Percentiles rank a stretch among this genome's conserved stretches.
These are phyloP conservation scores for Aspergillus alliaceus DNA, from an alignment of 2,329 filamentous ascomycete species.

Conservation along the genomic window DNA sequence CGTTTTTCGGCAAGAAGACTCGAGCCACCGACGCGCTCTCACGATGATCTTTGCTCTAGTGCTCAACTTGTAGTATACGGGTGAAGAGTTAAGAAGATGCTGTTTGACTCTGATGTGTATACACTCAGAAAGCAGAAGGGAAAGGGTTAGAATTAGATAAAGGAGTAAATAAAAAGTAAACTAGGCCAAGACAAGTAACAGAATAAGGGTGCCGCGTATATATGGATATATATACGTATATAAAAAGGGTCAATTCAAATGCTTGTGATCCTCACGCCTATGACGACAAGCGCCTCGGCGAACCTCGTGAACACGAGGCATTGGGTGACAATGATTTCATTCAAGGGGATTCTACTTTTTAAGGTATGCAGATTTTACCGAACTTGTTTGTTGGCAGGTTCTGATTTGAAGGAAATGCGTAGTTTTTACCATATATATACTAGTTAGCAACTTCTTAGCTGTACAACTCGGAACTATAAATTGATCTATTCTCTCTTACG, in stretches of 20 bases:
- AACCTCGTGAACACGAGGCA: conserved; percentile 1
- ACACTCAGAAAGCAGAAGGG: too few species aligned
- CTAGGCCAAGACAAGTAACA: too few species aligned
- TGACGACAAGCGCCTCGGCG: conserved; percentile 19
- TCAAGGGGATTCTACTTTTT: background rate
- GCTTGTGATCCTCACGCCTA: conserved; percentile 17
- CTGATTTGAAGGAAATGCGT: background rate
- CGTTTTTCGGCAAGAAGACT: background rate
- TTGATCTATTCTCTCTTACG: too few species aligned
- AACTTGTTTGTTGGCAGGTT: background rate
- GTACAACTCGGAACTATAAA: too few species aligned
- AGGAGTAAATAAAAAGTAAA: too few species aligned
- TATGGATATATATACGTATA: too few species aligned
- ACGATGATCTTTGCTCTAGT: background rate
- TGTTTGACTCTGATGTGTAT: too few species aligned
- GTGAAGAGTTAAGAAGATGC: background rate
- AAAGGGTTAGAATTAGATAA: too few species aligned
- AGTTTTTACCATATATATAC: too few species aligned
- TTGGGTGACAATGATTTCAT: conserved; percentile 2
- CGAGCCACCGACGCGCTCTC: background rate
- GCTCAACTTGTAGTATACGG: background rate
- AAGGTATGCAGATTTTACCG: background rate
- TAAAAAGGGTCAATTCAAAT: too few species aligned
- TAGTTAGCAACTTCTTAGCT: too few species aligned
- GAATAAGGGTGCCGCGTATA: too few species aligned